Evolutionary conservation across 768 basidiomycete genomes (phyloP).

Genomic region (Russula ochroleuca): DNA sequence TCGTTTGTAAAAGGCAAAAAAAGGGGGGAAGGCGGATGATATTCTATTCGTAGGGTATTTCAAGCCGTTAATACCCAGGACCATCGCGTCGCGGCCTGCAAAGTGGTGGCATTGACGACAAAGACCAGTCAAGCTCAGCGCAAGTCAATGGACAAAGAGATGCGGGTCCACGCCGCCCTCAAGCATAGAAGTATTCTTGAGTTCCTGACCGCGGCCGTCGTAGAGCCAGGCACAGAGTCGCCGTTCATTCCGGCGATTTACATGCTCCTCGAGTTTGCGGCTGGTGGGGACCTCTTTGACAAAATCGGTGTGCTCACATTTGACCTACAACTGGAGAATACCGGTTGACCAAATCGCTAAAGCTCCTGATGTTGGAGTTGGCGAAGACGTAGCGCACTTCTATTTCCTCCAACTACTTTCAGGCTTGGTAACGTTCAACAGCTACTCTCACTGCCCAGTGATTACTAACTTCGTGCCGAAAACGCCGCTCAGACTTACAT

Average conservation of each 20-base stretch:
- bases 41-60: slow-evolving; percentile 57
- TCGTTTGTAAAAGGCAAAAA: neutral
- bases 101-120: slow-evolving; percentile 63
- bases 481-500: slow-evolving; percentile 60
- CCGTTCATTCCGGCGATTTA: slow-evolving; percentile 78
- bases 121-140: slow-evolving; percentile 63
- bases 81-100: slow-evolving; percentile 80
- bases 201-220: slow-evolving; percentile 72
- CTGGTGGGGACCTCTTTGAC: slow-evolving; percentile 94
- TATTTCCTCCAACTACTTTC: slow-evolving; percentile 84
- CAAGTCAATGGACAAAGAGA: slow-evolving; percentile 87
- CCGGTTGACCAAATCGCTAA: neutral
- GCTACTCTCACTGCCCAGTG: neutral
- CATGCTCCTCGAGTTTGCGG: slow-evolving; percentile 88
- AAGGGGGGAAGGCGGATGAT: neutral
- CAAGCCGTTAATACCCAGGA: slow-evolving; percentile 67
- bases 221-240: slow-evolving; percentile 54
- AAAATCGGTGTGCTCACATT: slow-evolving; percentile 75
- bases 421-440: slow-evolving; percentile 60
- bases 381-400: slow-evolving; percentile 81
- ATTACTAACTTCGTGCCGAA: slow-evolving; percentile 6
- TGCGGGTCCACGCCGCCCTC: slow-evolving; percentile 77
- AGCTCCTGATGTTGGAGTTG: slow-evolving; percentile 90
- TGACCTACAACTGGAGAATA: neutral
- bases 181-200: slow-evolving; percentile 79